Evolutionary conservation across 208 protist species (phyloP).

Genomic region (Leishmania tarentolae): DNA sequence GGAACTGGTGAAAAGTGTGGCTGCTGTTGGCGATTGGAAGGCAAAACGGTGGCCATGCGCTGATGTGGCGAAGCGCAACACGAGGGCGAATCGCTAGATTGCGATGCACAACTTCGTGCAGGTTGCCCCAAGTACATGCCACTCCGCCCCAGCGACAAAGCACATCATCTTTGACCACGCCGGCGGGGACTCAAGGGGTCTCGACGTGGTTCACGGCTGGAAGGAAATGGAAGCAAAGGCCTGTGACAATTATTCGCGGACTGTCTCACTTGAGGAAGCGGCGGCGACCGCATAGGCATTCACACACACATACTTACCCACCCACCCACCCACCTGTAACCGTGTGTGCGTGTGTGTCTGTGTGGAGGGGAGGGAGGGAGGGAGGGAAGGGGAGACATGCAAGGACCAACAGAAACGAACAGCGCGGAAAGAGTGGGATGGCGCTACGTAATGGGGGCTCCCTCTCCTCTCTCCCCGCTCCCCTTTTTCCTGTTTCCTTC

Average conservation of each 20-base stretch:
- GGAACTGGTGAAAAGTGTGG: background rate
- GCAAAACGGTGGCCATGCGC: constrained; percentile 35
- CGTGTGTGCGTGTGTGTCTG: background rate
- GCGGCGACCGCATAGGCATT: background rate
- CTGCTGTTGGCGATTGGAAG: background rate
- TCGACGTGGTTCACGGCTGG: constrained; percentile 47
- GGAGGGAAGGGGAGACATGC: background rate
- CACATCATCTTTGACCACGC: constrained; percentile 58
- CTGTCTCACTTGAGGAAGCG: constrained; percentile 10
- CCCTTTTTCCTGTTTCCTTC: constrained; percentile 1
- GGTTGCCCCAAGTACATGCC: constrained; percentile 54
- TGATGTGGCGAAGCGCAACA: constrained; percentile 77
- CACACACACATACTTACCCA: background rate
- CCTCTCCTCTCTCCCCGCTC: background rate
- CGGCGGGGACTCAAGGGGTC: constrained; percentile 64
- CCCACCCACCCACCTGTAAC: too few relatives aligned
- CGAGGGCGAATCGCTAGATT: constrained; percentile 45
- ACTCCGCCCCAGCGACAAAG: constrained; percentile 66
- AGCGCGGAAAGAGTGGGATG: background rate
- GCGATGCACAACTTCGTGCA: constrained; percentile 56
- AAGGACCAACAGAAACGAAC: background rate
- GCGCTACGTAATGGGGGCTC: background rate
- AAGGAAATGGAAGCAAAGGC: constrained; percentile 67
- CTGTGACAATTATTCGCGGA: constrained; percentile 49
- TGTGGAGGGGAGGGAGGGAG: too few relatives aligned